Conservation (phyloP, 192 early-diverging fungal genomes). For the Coemansia sp. region DNA sequence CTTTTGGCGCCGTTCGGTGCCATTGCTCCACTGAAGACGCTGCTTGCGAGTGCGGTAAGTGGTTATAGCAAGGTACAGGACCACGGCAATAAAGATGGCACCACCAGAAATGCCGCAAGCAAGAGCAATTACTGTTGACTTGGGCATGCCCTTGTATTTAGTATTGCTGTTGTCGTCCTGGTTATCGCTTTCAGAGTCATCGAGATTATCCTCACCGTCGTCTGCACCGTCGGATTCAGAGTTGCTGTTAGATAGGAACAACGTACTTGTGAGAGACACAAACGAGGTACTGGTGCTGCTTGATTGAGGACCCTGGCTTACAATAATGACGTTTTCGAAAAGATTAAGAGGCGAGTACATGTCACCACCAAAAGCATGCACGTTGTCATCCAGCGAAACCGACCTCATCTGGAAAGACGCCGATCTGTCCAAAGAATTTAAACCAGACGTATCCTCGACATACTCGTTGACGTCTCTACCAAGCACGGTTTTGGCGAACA, state of each 20-base stretch:
- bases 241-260: not conserved
- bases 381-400: not conserved
- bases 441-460: conserved; percentile 3
- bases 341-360: not conserved
- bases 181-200: not conserved
- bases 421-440: not conserved
- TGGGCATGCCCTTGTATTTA: not conserved
- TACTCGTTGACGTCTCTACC: conserved; percentile 20
- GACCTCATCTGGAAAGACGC: conserved; percentile 19
- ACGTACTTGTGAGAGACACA: not conserved
- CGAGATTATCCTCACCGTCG: not conserved
- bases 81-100: not conserved
- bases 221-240: not conserved
- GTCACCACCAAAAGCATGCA: conserved; percentile 13
- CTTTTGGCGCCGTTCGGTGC: conserved; percentile 1
- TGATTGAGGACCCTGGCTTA: not conserved
- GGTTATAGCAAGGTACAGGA: not conserved
- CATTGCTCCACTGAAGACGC: conserved; percentile 1
- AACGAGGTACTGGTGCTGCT: not conserved
- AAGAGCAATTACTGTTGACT: not conserved
- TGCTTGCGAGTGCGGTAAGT: not conserved
- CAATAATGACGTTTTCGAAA: not conserved
- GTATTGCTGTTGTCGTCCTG: not conserved
- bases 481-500: conserved; percentile 21
- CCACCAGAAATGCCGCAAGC: not conserved